phyloP scores from a whole-genome alignment of 352 stramenopile species.

The Phytophthora brassicae region DNA sequence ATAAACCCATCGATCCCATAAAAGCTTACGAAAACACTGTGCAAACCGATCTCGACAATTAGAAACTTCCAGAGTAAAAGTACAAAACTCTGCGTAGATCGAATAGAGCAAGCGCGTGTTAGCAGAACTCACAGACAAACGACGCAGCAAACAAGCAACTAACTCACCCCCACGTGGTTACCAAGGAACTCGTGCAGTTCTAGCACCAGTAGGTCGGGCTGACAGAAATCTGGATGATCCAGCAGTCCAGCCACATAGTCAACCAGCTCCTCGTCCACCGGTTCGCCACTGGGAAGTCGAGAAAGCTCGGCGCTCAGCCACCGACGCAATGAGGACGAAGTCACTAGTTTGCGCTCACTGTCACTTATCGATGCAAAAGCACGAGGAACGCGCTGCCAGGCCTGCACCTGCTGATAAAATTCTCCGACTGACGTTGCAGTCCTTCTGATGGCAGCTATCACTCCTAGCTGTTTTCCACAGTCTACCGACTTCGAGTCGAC shows the following conservation, averaged over 20 bases:
- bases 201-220: constrained; percentile 59
- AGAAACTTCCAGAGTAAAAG: constrained; percentile 77
- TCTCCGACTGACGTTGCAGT: constrained; percentile 28
- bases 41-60: constrained; percentile 60
- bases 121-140: neutral
- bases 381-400: constrained; percentile 54
- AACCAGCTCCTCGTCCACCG: constrained; percentile 61
- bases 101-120: neutral
- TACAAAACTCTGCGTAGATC: constrained; percentile 51
- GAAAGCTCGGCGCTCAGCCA: constrained; percentile 54
- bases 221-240: constrained; percentile 69
- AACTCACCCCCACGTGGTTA: constrained; percentile 33
- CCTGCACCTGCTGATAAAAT: constrained; percentile 48
- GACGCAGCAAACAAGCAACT: neutral
- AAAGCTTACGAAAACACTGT: constrained; percentile 46
- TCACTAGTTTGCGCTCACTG: constrained; percentile 19
- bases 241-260: constrained; percentile 68
- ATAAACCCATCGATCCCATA: neutral
- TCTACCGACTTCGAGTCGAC: neutral
- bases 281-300: constrained; percentile 33
- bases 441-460: constrained; percentile 30
- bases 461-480: neutral
- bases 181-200: constrained; percentile 79
- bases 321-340: constrained; percentile 27
- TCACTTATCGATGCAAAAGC: constrained; percentile 42